phyloP scores from a whole-genome alignment of 2,329 filamentous ascomycete genomes.

The Arthrobotrys entomopaga region DNA sequence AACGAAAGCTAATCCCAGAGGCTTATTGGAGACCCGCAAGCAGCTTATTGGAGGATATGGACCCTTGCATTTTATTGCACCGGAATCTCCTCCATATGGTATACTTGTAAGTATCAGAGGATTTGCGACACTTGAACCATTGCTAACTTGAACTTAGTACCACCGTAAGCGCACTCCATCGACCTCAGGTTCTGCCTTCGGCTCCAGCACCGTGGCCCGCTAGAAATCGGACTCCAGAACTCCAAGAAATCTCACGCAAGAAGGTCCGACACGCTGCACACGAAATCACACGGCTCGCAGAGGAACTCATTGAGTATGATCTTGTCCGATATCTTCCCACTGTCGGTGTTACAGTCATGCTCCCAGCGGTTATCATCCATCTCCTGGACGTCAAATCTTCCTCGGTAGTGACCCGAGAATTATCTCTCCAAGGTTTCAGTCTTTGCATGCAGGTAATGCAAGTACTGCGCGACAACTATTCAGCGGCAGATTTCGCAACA shows the following conservation, averaged over 20 bases:
- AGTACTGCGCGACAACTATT: slow-evolving; percentile 85
- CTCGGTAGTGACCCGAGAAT: slow-evolving; percentile 75
- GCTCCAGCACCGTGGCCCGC: slow-evolving; percentile 65
- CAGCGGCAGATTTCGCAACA: slow-evolving; percentile 94
- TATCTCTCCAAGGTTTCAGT: slow-evolving; percentile 82
- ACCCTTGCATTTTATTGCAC: slow-evolving; percentile 72
- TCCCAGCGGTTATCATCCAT: slow-evolving; percentile 93
- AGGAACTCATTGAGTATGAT: slow-evolving; percentile 76
- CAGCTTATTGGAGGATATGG: slow-evolving; percentile 59
- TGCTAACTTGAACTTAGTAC: slow-evolving; percentile 64
- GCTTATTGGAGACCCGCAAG: slow-evolving; percentile 56
- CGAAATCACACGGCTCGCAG: slow-evolving; percentile 85
- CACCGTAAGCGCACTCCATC: slow-evolving; percentile 87
- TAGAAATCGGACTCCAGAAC: slow-evolving; percentile 68
- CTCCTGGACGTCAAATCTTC: slow-evolving; percentile 90
- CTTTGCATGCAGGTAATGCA: slow-evolving; percentile 94
- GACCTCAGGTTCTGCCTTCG: slow-evolving; percentile 86
- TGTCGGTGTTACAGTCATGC: slow-evolving; percentile 87
- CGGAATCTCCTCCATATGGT: slow-evolving; percentile 91
- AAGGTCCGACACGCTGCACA: slow-evolving; percentile 85
- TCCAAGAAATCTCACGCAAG: slow-evolving; percentile 82
- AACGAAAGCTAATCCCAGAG: slow-evolving; percentile 72
- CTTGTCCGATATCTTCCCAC: slow-evolving; percentile 85
- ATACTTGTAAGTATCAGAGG: slow-evolving; percentile 69
- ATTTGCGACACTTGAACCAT: slow-evolving; percentile 10